phyloP scores from a whole-genome alignment of 2,329 filamentous ascomycete species.

The Aspergillus fischeri region DNA sequence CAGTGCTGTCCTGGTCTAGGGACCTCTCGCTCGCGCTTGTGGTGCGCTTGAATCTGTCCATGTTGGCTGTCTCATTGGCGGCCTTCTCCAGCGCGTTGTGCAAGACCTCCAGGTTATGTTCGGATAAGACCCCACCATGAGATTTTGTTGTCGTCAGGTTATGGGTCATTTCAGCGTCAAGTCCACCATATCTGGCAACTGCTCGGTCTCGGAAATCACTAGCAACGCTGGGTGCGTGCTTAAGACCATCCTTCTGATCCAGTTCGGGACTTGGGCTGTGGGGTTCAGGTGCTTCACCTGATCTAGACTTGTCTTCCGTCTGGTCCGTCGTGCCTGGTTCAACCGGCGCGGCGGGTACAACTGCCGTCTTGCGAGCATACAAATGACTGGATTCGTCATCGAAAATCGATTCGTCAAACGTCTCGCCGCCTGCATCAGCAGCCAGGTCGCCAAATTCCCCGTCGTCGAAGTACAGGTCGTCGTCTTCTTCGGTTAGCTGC shows the following conservation, averaged over 20 bases:
- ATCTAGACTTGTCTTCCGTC: neutral
- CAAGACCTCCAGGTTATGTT: conserved; percentile 64
- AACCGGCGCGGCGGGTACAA: conserved; percentile 9
- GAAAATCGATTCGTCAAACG: conserved; percentile 47
- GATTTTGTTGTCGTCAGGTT: conserved; percentile 33
- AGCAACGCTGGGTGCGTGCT: conserved; percentile 34
- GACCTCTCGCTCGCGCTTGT: conserved; percentile 45
- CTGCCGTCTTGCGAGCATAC: conserved; percentile 35
- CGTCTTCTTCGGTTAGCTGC: conserved; percentile 19
- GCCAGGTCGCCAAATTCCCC: conserved; percentile 42
- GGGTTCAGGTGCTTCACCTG: conserved; percentile 9
- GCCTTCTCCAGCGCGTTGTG: conserved; percentile 82
- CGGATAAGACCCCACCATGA: conserved; percentile 42
- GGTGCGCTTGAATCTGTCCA: conserved; percentile 68
- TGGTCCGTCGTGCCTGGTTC: conserved; percentile 7
- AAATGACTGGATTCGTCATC: conserved; percentile 45
- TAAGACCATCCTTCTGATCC: conserved; percentile 17
- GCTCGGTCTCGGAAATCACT: conserved; percentile 26
- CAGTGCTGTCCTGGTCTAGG: conserved; percentile 31
- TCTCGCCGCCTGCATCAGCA: conserved; percentile 26
- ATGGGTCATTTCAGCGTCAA: conserved; percentile 23
- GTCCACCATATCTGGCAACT: conserved; percentile 18
- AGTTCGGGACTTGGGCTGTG: conserved; percentile 8
- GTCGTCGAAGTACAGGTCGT: conserved; percentile 47
- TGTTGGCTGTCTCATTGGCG: conserved; percentile 69